Evolutionary conservation across 352 stramenopile genomes (phyloP).

Genomic region (Globisporangium megalacanthum): DNA sequence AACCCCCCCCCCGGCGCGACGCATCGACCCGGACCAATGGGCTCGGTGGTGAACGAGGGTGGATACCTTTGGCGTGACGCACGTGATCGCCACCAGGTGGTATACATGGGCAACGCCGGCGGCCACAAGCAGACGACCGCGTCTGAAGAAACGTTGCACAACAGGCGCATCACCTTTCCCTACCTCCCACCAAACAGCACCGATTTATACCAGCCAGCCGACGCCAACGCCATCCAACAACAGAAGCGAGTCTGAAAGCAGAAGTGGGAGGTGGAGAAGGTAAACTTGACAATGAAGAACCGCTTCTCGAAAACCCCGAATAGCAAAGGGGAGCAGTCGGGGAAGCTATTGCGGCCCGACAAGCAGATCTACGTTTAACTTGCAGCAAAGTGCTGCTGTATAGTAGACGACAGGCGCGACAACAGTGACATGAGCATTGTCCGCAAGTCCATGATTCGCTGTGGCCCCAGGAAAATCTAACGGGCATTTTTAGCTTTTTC

Average conservation of each 20-base stretch:
- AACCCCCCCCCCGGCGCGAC: no score
- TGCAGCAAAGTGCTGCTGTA: neutral
- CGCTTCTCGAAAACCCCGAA: slow-evolving; percentile 8
- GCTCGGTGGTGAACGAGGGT: neutral
- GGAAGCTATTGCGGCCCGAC: slow-evolving; percentile 5
- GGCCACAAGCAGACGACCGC: neutral
- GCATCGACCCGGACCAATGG: neutral
- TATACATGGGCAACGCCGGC: neutral
- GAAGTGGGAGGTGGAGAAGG: slow-evolving; percentile 9
- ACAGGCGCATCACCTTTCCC: no score
- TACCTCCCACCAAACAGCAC: slow-evolving; percentile 10
- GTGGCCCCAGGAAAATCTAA: slow-evolving; percentile 10
- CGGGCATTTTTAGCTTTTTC: slow-evolving; percentile 10
- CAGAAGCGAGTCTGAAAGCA: slow-evolving; percentile 1
- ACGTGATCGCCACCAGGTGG: no score
- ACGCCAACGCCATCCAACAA: no score
- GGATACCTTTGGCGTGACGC: neutral
- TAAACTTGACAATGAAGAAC: neutral
- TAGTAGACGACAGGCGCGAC: slow-evolving; percentile 12
- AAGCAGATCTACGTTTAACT: slow-evolving; percentile 7
- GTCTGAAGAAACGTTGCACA: neutral
- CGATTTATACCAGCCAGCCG: no score
- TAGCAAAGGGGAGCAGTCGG: slow-evolving; percentile 5
- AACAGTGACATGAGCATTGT: slow-evolving; percentile 6
- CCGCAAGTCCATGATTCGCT: slow-evolving; percentile 17